A percentile compares a stretch with the other conserved stretches of the same genome.
Conservation (phyloP, 371 early-diverging fungal genomes). For the Saksenaea oblongispora region DNA sequence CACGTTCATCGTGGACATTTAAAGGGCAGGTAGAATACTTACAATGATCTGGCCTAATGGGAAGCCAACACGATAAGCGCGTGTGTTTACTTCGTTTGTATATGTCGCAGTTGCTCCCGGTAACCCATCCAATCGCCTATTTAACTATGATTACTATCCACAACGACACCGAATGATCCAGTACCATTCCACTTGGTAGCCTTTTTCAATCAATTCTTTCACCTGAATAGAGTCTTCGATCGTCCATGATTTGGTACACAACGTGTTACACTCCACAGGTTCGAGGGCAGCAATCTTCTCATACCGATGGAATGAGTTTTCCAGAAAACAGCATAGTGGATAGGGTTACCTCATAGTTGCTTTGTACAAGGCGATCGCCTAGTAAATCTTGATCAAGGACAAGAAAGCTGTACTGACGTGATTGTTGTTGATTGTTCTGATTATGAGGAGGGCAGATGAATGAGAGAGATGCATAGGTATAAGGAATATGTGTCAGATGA, state of each 20-base stretch:
- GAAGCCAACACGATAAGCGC: constrained; percentile 47
- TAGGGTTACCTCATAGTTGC: constrained; percentile 37
- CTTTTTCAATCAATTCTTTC: constrained; percentile 35
- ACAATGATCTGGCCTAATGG: constrained; percentile 43
- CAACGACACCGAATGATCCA: background rate
- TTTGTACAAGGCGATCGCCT: constrained; percentile 42
- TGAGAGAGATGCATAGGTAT: constrained; percentile 27
- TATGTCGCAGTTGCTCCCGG: constrained; percentile 52
- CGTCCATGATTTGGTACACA: constrained; percentile 37
- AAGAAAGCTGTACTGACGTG: constrained; percentile 19
- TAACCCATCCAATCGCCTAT: constrained; percentile 45
- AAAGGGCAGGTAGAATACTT: background rate
- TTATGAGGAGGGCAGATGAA: constrained; percentile 40
- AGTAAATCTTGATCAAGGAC: constrained; percentile 38
- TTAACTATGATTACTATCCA: background rate
- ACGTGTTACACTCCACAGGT: constrained; percentile 36
- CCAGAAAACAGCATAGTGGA: background rate
- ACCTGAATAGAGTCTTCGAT: constrained; percentile 37
- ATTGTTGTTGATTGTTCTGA: constrained; percentile 15
- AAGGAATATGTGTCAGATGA: constrained; percentile 35
- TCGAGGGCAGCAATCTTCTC: constrained; percentile 32
- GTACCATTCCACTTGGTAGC: constrained; percentile 52
- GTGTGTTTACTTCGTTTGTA: constrained; percentile 47
- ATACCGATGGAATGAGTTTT: background rate
- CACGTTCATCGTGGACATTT: background rate